Conservation (phyloP, 306 rosid genomes). For the Rubus parviflorus region DNA sequence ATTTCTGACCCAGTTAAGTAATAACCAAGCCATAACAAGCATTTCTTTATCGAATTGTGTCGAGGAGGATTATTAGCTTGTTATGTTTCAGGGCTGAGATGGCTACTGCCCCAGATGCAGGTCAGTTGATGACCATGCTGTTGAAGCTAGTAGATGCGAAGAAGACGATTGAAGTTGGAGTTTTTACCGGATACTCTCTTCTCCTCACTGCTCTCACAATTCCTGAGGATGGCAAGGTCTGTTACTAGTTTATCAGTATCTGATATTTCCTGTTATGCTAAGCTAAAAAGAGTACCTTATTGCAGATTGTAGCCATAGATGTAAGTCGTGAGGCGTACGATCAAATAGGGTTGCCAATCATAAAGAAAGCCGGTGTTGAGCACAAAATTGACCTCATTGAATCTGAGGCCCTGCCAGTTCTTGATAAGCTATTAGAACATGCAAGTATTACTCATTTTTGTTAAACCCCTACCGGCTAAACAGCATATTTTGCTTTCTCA, state of each 20-base stretch:
- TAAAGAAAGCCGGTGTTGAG: constrained; percentile 59
- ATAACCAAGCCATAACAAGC: too few relatives aligned
- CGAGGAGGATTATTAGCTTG: not conserved
- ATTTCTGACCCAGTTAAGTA: too few relatives aligned
- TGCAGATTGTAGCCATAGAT: constrained; percentile 63
- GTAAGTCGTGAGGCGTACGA: constrained; percentile 43
- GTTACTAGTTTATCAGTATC: not conserved
- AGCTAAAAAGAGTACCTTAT: not conserved
- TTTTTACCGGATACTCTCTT: constrained; percentile 64
- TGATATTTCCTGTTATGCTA: not conserved
- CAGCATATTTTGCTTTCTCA: not conserved
- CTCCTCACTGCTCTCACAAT: constrained; percentile 65
- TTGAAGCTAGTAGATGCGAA: constrained; percentile 48
- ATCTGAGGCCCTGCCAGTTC: constrained; percentile 52
- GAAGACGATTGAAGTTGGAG: constrained; percentile 63
- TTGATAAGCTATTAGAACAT: constrained; percentile 49
- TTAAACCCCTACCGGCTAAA: not conserved
- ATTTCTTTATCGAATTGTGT: not conserved
- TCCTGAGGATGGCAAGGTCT: constrained; percentile 54
- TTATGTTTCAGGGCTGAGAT: constrained; percentile 36
- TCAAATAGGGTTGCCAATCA: constrained; percentile 51
- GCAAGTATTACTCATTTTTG: constrained; percentile 17
- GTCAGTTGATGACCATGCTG: constrained; percentile 47
- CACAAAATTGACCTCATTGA: constrained; percentile 60
- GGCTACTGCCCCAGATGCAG: constrained; percentile 47